A percentile compares a stretch with the other conserved stretches of the same genome.
Conservation (phyloP, 805 yeast species). For the Candida yuanshanica region DNA sequence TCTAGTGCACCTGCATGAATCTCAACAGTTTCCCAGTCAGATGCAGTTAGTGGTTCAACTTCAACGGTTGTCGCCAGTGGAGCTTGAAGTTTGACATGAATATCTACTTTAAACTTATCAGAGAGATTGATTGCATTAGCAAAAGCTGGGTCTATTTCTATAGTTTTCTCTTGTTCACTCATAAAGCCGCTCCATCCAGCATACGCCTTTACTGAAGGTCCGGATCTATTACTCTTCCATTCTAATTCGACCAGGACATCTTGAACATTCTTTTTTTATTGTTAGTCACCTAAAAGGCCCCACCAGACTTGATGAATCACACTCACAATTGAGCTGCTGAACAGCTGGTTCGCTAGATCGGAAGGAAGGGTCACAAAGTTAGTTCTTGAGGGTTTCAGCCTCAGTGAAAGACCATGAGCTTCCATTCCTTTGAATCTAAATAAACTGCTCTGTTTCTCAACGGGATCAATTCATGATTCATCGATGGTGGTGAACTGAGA, state of each 20-base stretch:
- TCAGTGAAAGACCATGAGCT: slow-evolving; percentile 21
- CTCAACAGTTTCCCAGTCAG: slow-evolving; percentile 92
- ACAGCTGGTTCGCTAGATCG: slow-evolving; percentile 37
- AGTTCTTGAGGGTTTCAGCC: slow-evolving; percentile 33
- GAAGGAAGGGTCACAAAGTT: slow-evolving; percentile 54
- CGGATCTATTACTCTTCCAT: slow-evolving; percentile 24
- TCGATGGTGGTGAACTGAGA: background rate
- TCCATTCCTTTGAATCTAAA: too few species aligned
- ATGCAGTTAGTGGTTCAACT: slow-evolving; percentile 68
- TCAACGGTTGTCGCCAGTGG: slow-evolving; percentile 57
- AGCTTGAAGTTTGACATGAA: slow-evolving; percentile 43
- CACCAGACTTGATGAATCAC: too few species aligned
- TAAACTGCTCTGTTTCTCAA: too few species aligned
- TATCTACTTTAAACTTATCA: slow-evolving; percentile 35
- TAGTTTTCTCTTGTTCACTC: slow-evolving; percentile 22
- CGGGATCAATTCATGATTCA: too few species aligned
- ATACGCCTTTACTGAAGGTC: slow-evolving; percentile 28
- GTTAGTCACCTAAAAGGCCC: slow-evolving; percentile 11
- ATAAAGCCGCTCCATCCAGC: slow-evolving; percentile 69
- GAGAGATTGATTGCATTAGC: slow-evolving; percentile 45
- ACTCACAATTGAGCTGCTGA: slow-evolving; percentile 45
- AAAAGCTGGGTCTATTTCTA: slow-evolving; percentile 67
- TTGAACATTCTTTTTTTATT: slow-evolving; percentile 35
- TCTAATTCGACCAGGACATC: slow-evolving; percentile 47
- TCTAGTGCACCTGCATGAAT: slow-evolving; percentile 75